A percentile compares a stretch with the other conserved stretches of the same genome.
Conservation (phyloP, 805 yeast genomes). For the Scheffersomyces ergatensis region DNA sequence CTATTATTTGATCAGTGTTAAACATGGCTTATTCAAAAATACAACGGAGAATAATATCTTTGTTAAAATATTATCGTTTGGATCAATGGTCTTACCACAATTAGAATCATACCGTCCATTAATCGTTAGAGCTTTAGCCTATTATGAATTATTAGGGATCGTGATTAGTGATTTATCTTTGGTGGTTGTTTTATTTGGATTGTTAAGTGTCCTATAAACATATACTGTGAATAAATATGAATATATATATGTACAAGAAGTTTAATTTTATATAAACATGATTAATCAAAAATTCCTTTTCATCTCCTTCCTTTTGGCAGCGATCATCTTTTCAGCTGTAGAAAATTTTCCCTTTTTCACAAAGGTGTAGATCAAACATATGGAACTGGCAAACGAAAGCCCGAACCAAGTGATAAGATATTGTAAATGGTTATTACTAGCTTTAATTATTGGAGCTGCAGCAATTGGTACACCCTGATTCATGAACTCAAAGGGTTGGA, state of each 20-base stretch:
- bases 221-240: slow-evolving; percentile 1
- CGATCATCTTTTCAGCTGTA: slow-evolving; percentile 39
- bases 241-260: slow-evolving; percentile 3
- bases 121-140: slow-evolving; percentile 25
- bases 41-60: slow-evolving; percentile 24
- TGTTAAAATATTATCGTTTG: slow-evolving; percentile 28
- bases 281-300: slow-evolving; percentile 7
- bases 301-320: slow-evolving; percentile 39
- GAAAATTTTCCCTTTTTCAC: slow-evolving; percentile 26
- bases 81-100: slow-evolving; percentile 32
- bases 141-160: slow-evolving; percentile 37
- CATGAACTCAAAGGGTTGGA: slow-evolving; percentile 52
- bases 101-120: slow-evolving; percentile 25
- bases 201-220: slow-evolving; percentile 19
- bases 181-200: slow-evolving; percentile 37
- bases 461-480: slow-evolving; percentile 91
- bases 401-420: slow-evolving; percentile 96
- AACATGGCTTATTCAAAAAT: slow-evolving; percentile 18
- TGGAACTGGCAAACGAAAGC: slow-evolving; percentile 67
- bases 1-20: slow-evolving; percentile 27
- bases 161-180: slow-evolving; percentile 35
- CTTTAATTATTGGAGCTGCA: slow-evolving; percentile 71
- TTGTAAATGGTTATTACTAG: slow-evolving; percentile 87
- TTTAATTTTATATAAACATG: slow-evolving; percentile 1
- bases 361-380: slow-evolving; percentile 48